A percentile compares a stretch with the other conserved stretches of the same genome.
Conservation (phyloP, 2,329 filamentous ascomycete species). For the Diaporthe humulicola region DNA sequence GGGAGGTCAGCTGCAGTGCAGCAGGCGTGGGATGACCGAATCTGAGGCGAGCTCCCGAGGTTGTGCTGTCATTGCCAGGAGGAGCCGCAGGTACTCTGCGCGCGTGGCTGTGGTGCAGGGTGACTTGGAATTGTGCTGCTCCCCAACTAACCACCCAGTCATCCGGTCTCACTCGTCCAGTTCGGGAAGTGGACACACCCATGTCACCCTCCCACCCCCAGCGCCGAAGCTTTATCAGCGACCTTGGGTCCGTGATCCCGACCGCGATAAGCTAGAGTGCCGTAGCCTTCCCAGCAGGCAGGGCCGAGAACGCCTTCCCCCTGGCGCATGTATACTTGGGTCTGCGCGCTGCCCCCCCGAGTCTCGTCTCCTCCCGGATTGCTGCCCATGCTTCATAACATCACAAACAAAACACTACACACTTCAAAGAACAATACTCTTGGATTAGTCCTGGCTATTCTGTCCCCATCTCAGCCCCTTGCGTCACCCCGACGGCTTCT, state of each 20-base stretch:
- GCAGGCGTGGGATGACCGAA: constrained; percentile 22
- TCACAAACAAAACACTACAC: constrained; percentile 20
- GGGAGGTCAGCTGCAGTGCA: constrained; percentile 14
- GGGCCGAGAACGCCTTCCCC: constrained; percentile 32
- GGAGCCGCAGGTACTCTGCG: constrained; percentile 14
- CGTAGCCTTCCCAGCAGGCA: constrained; percentile 4
- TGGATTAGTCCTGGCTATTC: constrained; percentile 1
- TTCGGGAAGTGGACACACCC: constrained; percentile 23
- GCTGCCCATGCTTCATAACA: constrained; percentile 15
- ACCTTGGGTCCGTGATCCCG: constrained; percentile 27
- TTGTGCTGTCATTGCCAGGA: constrained; percentile 11
- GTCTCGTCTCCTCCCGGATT: constrained; percentile 15
- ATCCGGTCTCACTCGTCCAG: constrained; percentile 23
- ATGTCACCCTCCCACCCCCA: constrained; percentile 28
- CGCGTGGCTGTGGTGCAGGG: not conserved
- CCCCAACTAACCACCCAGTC: not conserved
- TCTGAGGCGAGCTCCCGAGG: constrained; percentile 31
- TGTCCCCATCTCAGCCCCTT: constrained; percentile 2
- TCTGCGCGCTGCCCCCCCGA: constrained; percentile 30
- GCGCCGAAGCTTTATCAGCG: constrained; percentile 27
- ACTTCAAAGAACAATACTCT: constrained; percentile 27
- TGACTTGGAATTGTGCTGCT: constrained; percentile 26
- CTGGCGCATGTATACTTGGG: constrained; percentile 27
- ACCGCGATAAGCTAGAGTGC: constrained; percentile 24
- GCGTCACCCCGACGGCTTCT: not conserved